These are phyloP conservation scores for Cadophora malorum DNA, from an alignment of 2,329 filamentous ascomycete genomes.

Conservation along the genomic window DNA sequence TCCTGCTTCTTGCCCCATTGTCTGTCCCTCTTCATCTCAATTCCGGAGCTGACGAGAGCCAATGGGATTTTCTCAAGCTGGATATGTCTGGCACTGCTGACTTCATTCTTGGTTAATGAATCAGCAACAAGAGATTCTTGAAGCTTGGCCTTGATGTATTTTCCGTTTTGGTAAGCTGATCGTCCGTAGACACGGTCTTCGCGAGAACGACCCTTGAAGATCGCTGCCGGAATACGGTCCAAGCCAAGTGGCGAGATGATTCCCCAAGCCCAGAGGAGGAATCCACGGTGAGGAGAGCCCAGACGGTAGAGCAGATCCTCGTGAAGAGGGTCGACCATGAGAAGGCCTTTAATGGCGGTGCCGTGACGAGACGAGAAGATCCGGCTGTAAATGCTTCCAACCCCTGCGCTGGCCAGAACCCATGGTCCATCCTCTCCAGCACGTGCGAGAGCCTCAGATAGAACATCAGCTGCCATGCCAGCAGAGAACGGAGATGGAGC, in stretches of 20 bases:
- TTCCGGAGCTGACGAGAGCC: slow-evolving; percentile 82
- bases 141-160: slow-evolving; percentile 86
- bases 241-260: slow-evolving; percentile 87
- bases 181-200: slow-evolving; percentile 86
- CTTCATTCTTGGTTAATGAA: slow-evolving; percentile 83
- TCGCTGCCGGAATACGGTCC: slow-evolving; percentile 77
- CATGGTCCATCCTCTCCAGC: slow-evolving; percentile 87
- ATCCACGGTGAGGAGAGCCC: slow-evolving; percentile 73
- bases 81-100: slow-evolving; percentile 78
- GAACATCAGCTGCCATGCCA: slow-evolving; percentile 87
- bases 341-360: slow-evolving; percentile 74
- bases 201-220: slow-evolving; percentile 81
- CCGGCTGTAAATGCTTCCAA: slow-evolving; percentile 87
- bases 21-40: slow-evolving; percentile 67
- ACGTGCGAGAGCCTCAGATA: slow-evolving; percentile 83
- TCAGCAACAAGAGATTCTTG: slow-evolving; percentile 91
- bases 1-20: slow-evolving; percentile 86
- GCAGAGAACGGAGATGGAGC: slow-evolving; percentile 92
- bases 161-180: slow-evolving; percentile 78
- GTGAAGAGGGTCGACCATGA: slow-evolving; percentile 88
- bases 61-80: slow-evolving; percentile 78
- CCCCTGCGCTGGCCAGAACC: slow-evolving; percentile 84
- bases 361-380: slow-evolving; percentile 89
- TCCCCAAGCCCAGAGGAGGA: slow-evolving; percentile 85
- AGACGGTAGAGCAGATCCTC: slow-evolving; percentile 80